Base-by-base conservation (phyloP, 2,329 filamentous ascomycete genomes). In the Trichoderma brevicompactum region DNA sequence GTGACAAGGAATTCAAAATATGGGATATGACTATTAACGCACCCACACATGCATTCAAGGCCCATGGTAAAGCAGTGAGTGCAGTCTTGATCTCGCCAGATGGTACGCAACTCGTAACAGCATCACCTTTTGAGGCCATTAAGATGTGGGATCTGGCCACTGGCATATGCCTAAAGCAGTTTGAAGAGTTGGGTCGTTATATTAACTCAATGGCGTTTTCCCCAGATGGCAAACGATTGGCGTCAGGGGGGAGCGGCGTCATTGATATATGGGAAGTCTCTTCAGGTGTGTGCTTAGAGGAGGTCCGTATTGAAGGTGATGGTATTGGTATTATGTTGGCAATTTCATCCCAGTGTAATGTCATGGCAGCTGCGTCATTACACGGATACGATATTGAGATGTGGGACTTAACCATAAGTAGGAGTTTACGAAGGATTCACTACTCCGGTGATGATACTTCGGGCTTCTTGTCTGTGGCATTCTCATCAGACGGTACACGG, bases 171-270 rank as follows among this genome's bases (percentile, higher is more conserved):
- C 13, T 46, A 17, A 58, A 34, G 2, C 7, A 58, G 1, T 46
- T 58, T 38, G 4, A 12, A 34, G n/a, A 2, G 15, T 12, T 13
- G 8, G 3, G 15, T 7, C 1, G 5, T 3, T 0, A 1, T 9
- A 36, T 58, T 23, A 2, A 1, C 10, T 58, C 2, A 0, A 17
- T 58, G 54, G n/a, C 13, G 19, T 58, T 58, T 10, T 46, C 23
- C 43, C 41, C n/a, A 23, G 54, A 58, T 46, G 23, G n/a, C 9
- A 46, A 38, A 1, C 41, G 41, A 1, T 8, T 59, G 17, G 7
- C 34, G 17, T 15, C 10, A 2, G 4, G 12, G 1, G 7, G 0
- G 1, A 1, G 10, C 0, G 1, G 23, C 0, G 4, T 2, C 4
- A 23, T 59, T 10, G 28, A 38, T 4, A 9, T 44, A 1, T 56